Base-by-base conservation (phyloP, 106 monocot genomes). In the Hemerocallis citrina region DNA sequence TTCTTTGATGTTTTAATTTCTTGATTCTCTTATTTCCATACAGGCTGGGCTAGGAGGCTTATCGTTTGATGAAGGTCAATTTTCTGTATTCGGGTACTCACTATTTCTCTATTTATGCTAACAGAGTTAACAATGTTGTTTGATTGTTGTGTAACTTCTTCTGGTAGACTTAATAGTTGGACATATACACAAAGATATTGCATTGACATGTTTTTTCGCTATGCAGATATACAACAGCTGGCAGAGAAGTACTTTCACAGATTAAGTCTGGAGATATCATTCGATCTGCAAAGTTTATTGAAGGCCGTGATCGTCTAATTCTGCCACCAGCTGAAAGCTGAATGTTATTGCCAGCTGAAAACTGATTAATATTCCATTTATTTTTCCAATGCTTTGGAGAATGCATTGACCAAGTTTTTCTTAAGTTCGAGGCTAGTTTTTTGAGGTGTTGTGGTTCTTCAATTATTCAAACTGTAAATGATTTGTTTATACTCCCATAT, bases 1-100 rank as follows among this genome's bases (percentile, higher is more conserved):
- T n/a, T n/a, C n/a, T n/a, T n/a, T n/a, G n/a, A n/a, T n/a, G n/a
- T n/a, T n/a, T n/a, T n/a, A n/a, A n/a, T n/a, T n/a, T n/a, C n/a
- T n/a, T n/a, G n/a, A n/a, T n/a, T n/a, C n/a, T n/a, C n/a, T 54
- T 59, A 52, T 29, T 61, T 22, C n/a, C 34, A 0, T 65, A 27
- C 77, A 94, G 93, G 67, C 89, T 58, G 93, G 93, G 23, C 71
- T 94, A 69, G 93, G 93, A 68, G 89, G 93, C 35, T 63, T 89
- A 57, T 89, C 93, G 37, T 94, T 94, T 65, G 93, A 94, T 32
- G 93, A 94, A 79, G 93, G 93, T 7, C 93, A 94, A 65, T 94
- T 94, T 71, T 94, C 93, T 29, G 93, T 94, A 32, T 83, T 94
- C 29, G 89, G 93, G 93, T 94, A 85, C 31, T 59, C 14, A 54